These are phyloP conservation scores for Aspergillus transmontanensis DNA, from an alignment of 2,329 filamentous ascomycete species.

Conservation along the genomic window DNA sequence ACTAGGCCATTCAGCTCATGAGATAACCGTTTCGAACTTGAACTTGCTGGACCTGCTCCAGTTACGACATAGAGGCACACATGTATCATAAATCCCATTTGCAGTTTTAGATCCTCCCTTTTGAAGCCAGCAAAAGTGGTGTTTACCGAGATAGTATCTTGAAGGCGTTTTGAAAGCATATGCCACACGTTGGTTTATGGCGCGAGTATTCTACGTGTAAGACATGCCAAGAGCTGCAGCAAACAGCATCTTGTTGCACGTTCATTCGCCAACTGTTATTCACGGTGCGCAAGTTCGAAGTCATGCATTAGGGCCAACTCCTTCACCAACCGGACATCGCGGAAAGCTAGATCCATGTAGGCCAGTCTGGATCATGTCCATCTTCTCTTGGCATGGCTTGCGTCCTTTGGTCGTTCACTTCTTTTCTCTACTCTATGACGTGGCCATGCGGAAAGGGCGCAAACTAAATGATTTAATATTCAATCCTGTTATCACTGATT, in stretches of 20 bases:
- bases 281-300: background rate
- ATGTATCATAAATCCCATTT: background rate
- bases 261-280: background rate
- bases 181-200: background rate
- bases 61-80: no score
- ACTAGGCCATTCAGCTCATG: background rate
- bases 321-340: background rate
- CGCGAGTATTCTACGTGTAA: background rate
- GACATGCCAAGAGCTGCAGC: background rate
- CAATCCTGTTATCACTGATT: no score
- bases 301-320: background rate
- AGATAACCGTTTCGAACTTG: background rate
- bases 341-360: background rate
- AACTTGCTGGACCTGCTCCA: background rate
- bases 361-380: background rate
- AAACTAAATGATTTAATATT: background rate
- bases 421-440: no score
- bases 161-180: no score
- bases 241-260: background rate
- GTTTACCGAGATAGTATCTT: no score
- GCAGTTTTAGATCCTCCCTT: no score
- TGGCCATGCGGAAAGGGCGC: background rate
- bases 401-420: background rate
- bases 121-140: no score
- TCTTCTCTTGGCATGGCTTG: background rate